Evolutionary conservation across 1,284 basidiomycete species (phyloP), one percentile per base, ranked within the genome.

Genomic region (Farysia itapuensis): DNA sequence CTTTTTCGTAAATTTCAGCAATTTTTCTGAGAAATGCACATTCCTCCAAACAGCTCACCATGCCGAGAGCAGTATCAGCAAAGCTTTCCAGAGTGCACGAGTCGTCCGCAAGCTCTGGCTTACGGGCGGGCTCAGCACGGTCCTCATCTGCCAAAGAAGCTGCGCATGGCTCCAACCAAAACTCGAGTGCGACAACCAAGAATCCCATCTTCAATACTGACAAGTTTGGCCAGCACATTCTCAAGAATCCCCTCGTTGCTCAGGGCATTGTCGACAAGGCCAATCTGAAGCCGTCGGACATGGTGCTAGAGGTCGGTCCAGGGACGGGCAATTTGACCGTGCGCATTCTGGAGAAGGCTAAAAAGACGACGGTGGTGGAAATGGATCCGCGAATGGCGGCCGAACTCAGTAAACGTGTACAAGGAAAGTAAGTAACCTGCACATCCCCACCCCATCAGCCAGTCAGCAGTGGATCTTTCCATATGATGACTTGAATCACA

Each of bases 321-420:
- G 95, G 95, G 79, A 98, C 95, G 2, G 95, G 95, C 63, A 98
- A 99, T 77, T 78, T 98, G 74, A 98, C 95, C 0, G 87, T 96
- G 14, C 82, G 88, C 69, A 98, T 99, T 59, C 80, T 99, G 28
- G 90, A 96, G 70, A 88, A 92, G 78, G 89, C 89, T 54, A 93
- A 94, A 74, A 87, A 88, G 80, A 86, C 90, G 22, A 89, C 88
- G 0, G 94, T 92, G 1, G 86, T 97, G 22, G 95, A 99, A 39
- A 95, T 97, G 90, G 95, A 98, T 77, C 95, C 95, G 61, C 85
- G 95, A 28, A 97, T 98, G 94, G 94, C 93, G 15, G 92, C 92
- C 35, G 94, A 98, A 77, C 83, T 98, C 43, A 89, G 89, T 47
- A 98, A 98, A 79, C 87, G 95, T 66, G 92, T 98, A 1, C 88